These are phyloP conservation scores for Beauveria medogensis DNA, from an alignment of 2,329 filamentous ascomycete species.

Conservation along the genomic window DNA sequence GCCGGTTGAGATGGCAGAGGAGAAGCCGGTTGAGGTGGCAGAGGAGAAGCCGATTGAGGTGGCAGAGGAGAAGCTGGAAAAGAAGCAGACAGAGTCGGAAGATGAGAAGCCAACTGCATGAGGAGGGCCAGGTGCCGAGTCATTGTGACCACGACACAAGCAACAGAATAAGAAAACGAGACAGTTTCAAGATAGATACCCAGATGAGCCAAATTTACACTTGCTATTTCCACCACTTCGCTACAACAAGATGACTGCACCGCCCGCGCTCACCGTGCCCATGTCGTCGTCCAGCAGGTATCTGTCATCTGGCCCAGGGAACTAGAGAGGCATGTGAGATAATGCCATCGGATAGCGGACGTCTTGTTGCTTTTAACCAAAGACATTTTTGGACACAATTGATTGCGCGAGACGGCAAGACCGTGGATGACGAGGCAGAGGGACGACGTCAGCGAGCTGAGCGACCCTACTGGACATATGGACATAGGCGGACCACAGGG, in stretches of 20 bases:
- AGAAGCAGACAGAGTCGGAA: background rate
- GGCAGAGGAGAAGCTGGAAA: no score
- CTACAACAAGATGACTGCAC: background rate
- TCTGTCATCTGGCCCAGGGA: conserved; percentile 9
- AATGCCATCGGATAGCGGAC: background rate
- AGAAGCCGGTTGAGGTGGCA: background rate
- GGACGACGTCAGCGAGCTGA: background rate
- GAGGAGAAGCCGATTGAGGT: no score
- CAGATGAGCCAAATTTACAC: background rate
- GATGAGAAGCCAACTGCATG: background rate
- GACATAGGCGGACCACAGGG: background rate
- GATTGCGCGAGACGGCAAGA: background rate
- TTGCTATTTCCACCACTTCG: background rate
- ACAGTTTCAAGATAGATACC: background rate
- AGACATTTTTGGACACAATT: no score
- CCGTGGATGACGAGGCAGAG: background rate
- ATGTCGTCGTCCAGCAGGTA: conserved; percentile 1
- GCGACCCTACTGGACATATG: background rate
- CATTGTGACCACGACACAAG: no score
- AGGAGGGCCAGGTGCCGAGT: no score
- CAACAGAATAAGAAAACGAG: no score
- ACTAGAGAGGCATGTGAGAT: no score
- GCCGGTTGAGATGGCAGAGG: background rate
- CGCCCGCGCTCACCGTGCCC: background rate
- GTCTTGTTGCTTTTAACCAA: background rate